A percentile compares a stretch with the other conserved stretches of the same genome.
phyloP scores from a whole-genome alignment of 2,329 filamentous ascomycete species.

The Neoascochyta sp. region DNA sequence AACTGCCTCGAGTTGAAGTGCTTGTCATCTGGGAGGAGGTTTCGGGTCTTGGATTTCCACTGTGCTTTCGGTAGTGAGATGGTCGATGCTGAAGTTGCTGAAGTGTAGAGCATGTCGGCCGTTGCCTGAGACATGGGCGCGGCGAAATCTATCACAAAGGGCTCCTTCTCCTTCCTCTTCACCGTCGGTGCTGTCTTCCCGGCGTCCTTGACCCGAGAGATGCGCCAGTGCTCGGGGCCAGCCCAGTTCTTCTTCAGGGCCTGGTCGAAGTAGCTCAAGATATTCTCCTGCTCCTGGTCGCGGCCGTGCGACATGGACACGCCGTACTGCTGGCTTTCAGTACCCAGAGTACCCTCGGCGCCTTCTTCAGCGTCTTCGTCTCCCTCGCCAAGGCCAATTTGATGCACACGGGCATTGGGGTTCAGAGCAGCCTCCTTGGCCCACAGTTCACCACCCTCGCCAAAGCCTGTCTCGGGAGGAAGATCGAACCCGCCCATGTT shows the following conservation, averaged over 20 bases:
- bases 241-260: conserved; percentile 96
- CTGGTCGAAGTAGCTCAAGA: conserved; percentile 97
- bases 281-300: conserved; percentile 80
- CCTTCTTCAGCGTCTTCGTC: conserved; percentile 49
- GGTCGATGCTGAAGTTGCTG: conserved; percentile 71
- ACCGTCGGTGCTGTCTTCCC: conserved; percentile 58
- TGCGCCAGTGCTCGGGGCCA: conserved; percentile 98
- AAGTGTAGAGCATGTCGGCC: conserved; percentile 75
- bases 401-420: conserved; percentile 78
- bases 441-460: conserved; percentile 95
- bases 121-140: conserved; percentile 67
- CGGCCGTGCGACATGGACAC: conserved; percentile 71
- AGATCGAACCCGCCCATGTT: conserved; percentile 60
- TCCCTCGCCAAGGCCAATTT: conserved; percentile 55
- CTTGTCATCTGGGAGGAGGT: conserved; percentile 94
- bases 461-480: conserved; percentile 72
- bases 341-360: conserved; percentile 48
- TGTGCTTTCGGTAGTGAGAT: conserved; percentile 90
- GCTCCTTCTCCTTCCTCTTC: conserved; percentile 89
- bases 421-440: conserved; percentile 83
- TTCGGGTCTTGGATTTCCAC: conserved; percentile 90
- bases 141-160: conserved; percentile 88
- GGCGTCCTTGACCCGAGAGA: conserved; percentile 79
- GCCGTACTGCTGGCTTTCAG: conserved; percentile 67
- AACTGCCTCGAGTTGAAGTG: conserved; percentile 95